These are phyloP conservation scores for Trichoderma breve DNA, from an alignment of 2,329 filamentous ascomycete species.

Conservation along the genomic window DNA sequence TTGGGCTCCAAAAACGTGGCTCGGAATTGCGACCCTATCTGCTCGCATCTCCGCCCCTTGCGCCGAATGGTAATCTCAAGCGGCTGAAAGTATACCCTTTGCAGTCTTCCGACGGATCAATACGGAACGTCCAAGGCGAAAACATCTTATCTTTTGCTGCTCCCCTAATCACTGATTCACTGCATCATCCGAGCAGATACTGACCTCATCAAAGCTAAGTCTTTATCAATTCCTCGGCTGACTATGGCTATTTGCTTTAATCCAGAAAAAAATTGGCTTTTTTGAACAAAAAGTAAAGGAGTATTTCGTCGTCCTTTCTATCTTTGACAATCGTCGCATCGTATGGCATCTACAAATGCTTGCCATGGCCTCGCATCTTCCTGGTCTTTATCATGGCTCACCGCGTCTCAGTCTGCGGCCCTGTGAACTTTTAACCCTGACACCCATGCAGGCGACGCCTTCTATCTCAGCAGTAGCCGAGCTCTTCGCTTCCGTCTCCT, in stretches of 20 bases:
- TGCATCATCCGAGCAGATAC: not conserved
- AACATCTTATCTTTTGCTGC: not conserved
- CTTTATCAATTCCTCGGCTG: not conserved
- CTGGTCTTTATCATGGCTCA: not conserved
- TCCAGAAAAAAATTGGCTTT: constrained; percentile 3
- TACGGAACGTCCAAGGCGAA: not conserved
- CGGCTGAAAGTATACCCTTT: constrained; percentile 13
- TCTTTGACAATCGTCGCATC: constrained; percentile 17
- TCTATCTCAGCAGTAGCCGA: constrained; percentile 1
- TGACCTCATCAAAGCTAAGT: not conserved
- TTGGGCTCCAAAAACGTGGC: not conserved
- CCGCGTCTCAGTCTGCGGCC: not conserved
- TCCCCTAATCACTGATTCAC: not conserved
- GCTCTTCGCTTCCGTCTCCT: not conserved
- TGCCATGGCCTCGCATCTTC: constrained; percentile 9
- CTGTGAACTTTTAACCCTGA: not conserved
- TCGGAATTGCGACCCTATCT: constrained; percentile 17
- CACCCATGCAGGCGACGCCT: not conserved
- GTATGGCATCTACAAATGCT: constrained; percentile 16
- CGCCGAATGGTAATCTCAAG: not conserved
- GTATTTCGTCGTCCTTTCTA: constrained; percentile 15
- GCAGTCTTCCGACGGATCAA: not conserved
- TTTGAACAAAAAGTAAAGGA: not conserved
- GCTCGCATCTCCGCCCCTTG: constrained; percentile 7
- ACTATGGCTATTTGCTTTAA: constrained; percentile 7